A percentile compares a stretch with the other conserved stretches of the same genome.
These are phyloP conservation scores for Zymoseptoria tritici DNA, from an alignment of 2,329 filamentous ascomycete species.

Conservation along the genomic window DNA sequence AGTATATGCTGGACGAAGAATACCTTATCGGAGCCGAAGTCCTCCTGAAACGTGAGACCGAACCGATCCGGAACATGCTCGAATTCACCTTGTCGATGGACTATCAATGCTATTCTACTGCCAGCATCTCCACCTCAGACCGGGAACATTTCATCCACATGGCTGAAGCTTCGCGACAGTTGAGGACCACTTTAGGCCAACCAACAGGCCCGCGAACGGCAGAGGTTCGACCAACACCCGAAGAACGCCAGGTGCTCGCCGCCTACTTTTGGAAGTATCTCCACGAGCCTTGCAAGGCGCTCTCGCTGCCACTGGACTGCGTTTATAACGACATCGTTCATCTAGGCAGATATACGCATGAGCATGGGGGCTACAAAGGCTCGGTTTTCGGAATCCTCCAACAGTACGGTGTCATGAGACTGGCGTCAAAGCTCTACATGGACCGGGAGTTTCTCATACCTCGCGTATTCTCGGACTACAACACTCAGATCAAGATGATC, in stretches of 20 bases:
- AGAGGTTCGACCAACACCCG: background rate
- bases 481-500: background rate
- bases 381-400: background rate
- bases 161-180: background rate
- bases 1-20: background rate
- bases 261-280: conserved; percentile 4
- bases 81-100: background rate
- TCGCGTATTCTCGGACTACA: background rate
- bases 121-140: background rate
- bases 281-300: conserved; percentile 1
- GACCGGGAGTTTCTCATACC: background rate
- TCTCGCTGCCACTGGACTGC: background rate
- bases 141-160: conserved; percentile 1
- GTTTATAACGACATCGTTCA: background rate
- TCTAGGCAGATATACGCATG: background rate
- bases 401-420: background rate
- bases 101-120: background rate
- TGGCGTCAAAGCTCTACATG: conserved; percentile 1
- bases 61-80: background rate
- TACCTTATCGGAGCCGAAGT: background rate
- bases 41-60: background rate
- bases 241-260: background rate
- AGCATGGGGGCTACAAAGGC: background rate
- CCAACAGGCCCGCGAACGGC: background rate
- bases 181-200: background rate